These are phyloP conservation scores for Noccaea caerulescens DNA, from an alignment of 345 rosid species.

Conservation along the genomic window DNA sequence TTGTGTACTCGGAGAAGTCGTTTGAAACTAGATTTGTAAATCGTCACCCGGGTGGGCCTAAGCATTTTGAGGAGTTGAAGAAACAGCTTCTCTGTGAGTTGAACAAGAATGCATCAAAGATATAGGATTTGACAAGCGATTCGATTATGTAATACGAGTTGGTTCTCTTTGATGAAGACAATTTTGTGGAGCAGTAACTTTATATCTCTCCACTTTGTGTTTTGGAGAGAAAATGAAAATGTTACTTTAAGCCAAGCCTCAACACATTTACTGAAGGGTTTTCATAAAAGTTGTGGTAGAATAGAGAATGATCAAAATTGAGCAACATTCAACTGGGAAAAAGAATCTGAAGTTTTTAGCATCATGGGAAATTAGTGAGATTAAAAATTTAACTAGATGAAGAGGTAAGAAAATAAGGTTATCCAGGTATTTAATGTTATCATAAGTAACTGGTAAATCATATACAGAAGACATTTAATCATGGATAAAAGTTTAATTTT, in stretches of 20 bases:
- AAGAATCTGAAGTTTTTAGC: background rate
- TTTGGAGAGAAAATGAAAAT: background rate
- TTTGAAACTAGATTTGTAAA: slow-evolving; percentile 52
- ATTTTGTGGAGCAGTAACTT: slow-evolving; percentile 3
- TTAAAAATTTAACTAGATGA: background rate
- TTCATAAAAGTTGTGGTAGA: background rate
- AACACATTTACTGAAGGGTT: background rate
- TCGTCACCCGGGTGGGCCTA: slow-evolving; percentile 61
- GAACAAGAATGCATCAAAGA: slow-evolving; percentile 25
- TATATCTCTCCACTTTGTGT: background rate
- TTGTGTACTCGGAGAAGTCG: slow-evolving; percentile 49
- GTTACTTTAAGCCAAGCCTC: background rate
- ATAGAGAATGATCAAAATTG: background rate
- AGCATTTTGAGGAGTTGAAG: slow-evolving; percentile 63
- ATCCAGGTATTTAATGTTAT: too few relatives aligned
- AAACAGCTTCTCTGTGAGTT: slow-evolving; percentile 23
- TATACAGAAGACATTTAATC: too few relatives aligned
- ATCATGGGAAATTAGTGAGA: background rate
- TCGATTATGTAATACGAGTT: slow-evolving; percentile 17
- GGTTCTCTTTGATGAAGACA: slow-evolving; percentile 11
- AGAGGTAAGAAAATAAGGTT: background rate
- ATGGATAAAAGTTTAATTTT: background rate
- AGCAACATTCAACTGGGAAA: background rate
- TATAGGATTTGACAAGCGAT: background rate
- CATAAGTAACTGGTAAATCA: too few relatives aligned